Percentiles rank a stretch among this genome's conserved stretches.
Conservation (phyloP, 2,329 filamentous ascomycete species). For the Phyllosticta citrichinensis region DNA sequence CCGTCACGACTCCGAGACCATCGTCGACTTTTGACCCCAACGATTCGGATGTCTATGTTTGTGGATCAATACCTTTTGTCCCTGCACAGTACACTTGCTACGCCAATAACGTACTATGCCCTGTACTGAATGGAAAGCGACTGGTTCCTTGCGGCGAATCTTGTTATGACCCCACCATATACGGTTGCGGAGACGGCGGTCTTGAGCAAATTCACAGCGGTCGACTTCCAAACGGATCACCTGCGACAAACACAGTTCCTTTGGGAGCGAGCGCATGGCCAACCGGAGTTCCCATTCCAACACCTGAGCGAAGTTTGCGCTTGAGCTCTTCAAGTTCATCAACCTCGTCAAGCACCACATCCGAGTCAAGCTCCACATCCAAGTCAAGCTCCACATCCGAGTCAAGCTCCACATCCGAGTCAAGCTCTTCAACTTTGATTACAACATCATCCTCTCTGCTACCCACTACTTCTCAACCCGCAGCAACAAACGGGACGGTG, state of each 20-base stretch:
- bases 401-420: background rate
- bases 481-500: background rate
- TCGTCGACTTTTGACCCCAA: background rate
- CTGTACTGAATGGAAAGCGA: background rate
- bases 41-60: background rate
- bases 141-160: slow-evolving; percentile 1
- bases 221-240: background rate
- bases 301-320: background rate
- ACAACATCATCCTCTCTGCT: background rate
- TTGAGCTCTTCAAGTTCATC: background rate
- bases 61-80: background rate
- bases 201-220: slow-evolving; percentile 1
- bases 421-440: slow-evolving; percentile 4
- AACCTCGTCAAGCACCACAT: background rate
- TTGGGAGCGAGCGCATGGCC: slow-evolving; percentile 2
- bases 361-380: too few species aligned
- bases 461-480: background rate
- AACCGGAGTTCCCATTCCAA: background rate
- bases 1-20: background rate
- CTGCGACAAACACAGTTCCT: background rate
- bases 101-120: slow-evolving; percentile 1
- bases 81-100: slow-evolving; percentile 8
- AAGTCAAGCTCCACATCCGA: too few species aligned
- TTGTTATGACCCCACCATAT: slow-evolving; percentile 4
- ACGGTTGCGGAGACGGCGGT: background rate